Evolutionary conservation across 345 rosid genomes (phyloP).

Genomic region (Rhodamnia argentea): DNA sequence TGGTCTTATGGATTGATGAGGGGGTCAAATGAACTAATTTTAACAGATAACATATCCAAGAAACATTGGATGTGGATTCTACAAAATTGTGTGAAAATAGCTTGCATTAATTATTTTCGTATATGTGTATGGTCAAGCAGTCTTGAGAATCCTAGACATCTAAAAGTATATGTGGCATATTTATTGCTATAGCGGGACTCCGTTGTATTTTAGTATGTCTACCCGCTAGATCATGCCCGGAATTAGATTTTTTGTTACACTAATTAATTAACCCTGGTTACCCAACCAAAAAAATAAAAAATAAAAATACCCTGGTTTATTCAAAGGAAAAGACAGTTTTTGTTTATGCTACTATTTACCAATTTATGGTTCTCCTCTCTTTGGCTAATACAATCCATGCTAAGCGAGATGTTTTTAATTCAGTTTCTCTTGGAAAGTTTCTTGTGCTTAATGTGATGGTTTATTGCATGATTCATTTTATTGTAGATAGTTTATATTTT

Average conservation of each 20-base stretch:
- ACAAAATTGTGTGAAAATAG: background rate
- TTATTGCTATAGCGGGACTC: background rate
- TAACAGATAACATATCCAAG: background rate
- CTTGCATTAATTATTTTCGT: background rate
- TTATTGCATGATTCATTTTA: background rate
- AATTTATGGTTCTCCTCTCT: background rate
- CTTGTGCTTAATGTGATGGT: background rate
- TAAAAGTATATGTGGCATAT: background rate
- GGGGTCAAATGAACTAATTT: background rate
- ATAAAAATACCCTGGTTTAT: background rate
- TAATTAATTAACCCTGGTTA: background rate
- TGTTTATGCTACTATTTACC: background rate
- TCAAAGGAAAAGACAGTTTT: background rate
- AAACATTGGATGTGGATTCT: background rate
- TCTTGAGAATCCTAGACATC: background rate
- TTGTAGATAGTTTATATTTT: background rate
- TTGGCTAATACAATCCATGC: background rate
- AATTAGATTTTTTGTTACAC: background rate
- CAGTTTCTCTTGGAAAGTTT: background rate
- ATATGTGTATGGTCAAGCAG: background rate
- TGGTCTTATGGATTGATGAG: background rate
- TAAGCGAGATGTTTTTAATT: background rate
- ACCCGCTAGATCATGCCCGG: background rate
- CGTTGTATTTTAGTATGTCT: background rate
- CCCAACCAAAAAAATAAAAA: too few relatives aligned